Conservation (phyloP, 2,329 filamentous ascomycete species). For the Phyllosticta paracitricarpa region DNA sequence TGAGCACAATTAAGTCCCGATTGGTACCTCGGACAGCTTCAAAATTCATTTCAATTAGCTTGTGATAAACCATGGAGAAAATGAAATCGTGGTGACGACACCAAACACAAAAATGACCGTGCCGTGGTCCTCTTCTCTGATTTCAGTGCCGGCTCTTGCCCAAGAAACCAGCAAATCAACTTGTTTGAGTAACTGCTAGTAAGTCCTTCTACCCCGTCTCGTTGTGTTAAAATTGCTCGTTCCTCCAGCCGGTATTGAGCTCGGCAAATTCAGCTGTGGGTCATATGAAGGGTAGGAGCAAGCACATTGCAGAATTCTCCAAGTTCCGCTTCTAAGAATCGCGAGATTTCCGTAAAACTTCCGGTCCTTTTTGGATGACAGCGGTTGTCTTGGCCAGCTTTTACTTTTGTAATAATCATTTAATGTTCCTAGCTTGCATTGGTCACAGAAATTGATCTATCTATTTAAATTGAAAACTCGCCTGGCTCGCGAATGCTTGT, state of each 20-base stretch:
- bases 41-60: constrained; percentile 37
- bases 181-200: neutral
- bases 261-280: neutral
- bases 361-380: neutral
- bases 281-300: neutral
- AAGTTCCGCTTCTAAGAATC: neutral
- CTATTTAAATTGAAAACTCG: too few relatives aligned
- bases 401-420: neutral
- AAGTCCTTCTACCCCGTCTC: neutral
- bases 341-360: neutral
- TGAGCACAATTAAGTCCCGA: constrained; percentile 29
- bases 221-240: neutral
- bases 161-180: neutral
- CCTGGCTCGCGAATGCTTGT: too few relatives aligned
- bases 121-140: constrained; percentile 35
- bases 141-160: constrained; percentile 24
- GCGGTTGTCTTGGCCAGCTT: neutral
- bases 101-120: constrained; percentile 36
- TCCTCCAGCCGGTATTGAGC: neutral
- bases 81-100: constrained; percentile 35
- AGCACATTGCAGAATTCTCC: neutral
- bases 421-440: too few relatives aligned
- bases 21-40: constrained; percentile 32
- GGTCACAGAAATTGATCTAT: too few relatives aligned
- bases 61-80: constrained; percentile 34